A percentile compares a stretch with the other conserved stretches of the same genome.
These are phyloP conservation scores for Sequoia sempervirens DNA, from an alignment of 75 land plant species.

Conservation along the genomic window DNA sequence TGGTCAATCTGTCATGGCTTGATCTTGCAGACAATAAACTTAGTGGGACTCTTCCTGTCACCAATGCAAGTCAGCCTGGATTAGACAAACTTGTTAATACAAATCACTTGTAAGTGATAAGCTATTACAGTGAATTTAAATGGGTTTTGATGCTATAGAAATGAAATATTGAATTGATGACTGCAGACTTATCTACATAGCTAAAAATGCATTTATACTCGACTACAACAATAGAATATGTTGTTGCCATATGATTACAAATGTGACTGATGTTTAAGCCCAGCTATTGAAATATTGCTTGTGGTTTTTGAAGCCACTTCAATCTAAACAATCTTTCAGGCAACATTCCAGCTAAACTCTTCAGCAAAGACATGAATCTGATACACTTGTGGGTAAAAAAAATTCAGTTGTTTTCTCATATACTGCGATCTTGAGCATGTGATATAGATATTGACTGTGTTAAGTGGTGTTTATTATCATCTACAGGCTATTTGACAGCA, in stretches of 20 bases:
- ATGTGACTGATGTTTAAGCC: no score
- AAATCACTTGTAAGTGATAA: constrained; percentile 58
- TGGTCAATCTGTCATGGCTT: constrained; percentile 53
- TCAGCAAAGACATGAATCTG: constrained; percentile 34
- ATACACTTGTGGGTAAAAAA: constrained; percentile 20
- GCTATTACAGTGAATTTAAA: background rate
- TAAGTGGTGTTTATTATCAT: background rate
- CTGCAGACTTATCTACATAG: background rate
- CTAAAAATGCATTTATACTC: background rate
- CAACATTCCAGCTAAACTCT: constrained; percentile 41
- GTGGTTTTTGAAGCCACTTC: constrained; percentile 43
- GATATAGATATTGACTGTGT: background rate
- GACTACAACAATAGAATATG: background rate
- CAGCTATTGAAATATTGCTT: background rate
- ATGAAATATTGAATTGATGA: background rate
- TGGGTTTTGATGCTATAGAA: background rate
- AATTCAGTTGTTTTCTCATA: background rate
- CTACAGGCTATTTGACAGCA: constrained; percentile 17
- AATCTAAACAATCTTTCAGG: constrained; percentile 56
- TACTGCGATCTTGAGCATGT: background rate
- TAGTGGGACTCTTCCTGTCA: constrained; percentile 53
- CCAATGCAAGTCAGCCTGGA: constrained; percentile 32
- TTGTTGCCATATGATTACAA: background rate
- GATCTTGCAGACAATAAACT: constrained; percentile 64
- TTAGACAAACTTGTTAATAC: constrained; percentile 46